phyloP scores from a whole-genome alignment of 2,329 filamentous ascomycete genomes.

The Curvularia eragrostidis region DNA sequence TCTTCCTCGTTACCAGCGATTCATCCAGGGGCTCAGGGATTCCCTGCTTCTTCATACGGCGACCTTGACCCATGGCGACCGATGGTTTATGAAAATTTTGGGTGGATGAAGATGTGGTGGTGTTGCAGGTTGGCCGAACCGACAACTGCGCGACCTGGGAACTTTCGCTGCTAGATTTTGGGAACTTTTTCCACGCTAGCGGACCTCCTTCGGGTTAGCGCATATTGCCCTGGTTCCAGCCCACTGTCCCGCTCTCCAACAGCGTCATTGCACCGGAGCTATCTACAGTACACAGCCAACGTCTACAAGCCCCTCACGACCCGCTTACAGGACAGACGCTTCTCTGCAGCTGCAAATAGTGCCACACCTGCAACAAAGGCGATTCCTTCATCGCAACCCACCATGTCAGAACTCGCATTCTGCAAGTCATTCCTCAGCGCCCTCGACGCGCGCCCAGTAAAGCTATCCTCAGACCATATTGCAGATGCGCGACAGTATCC shows the following conservation, averaged over 20 bases:
- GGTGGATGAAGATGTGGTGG: slow-evolving; percentile 7
- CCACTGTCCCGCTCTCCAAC: slow-evolving; percentile 28
- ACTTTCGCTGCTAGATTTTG: slow-evolving; percentile 31
- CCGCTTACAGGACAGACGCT: neutral
- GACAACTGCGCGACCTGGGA: slow-evolving; percentile 25
- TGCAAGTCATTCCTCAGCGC: slow-evolving; percentile 81
- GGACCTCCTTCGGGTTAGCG: slow-evolving; percentile 20
- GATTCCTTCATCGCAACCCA: slow-evolving; percentile 9
- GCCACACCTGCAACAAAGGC: neutral
- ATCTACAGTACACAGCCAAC: neutral
- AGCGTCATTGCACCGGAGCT: slow-evolving; percentile 40
- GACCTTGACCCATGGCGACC: slow-evolving; percentile 77
- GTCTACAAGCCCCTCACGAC: slow-evolving; percentile 1
- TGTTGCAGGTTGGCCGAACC: slow-evolving; percentile 10
- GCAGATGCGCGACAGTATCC: slow-evolving; percentile 83
- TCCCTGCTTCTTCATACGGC: slow-evolving; percentile 96
- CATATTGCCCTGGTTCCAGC: slow-evolving; percentile 6
- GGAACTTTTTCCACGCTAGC: slow-evolving; percentile 22
- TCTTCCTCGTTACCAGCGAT: slow-evolving; percentile 76
- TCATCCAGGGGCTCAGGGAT: slow-evolving; percentile 83
- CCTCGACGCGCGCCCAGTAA: slow-evolving; percentile 78
- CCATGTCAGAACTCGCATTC: slow-evolving; percentile 74
- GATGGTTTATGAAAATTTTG: neutral
- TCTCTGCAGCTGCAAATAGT: neutral
- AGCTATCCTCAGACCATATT: slow-evolving; percentile 88